phyloP scores from a whole-genome alignment of 2,329 filamentous ascomycete species.

The Ceratocystis ficicola region DNA sequence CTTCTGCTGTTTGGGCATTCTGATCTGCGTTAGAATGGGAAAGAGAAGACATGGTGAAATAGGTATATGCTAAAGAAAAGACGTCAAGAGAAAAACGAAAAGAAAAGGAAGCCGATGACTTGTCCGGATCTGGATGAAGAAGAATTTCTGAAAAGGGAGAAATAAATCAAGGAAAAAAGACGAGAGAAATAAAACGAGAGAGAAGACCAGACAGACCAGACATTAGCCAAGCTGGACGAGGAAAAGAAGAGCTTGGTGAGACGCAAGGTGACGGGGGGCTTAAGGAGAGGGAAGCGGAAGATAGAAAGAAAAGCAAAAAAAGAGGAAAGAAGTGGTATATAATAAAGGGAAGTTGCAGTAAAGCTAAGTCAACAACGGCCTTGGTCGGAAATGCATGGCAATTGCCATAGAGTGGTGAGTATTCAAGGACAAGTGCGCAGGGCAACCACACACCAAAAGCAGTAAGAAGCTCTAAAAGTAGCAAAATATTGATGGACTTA shows the following conservation, averaged over 20 bases:
- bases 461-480: not conserved
- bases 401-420: not conserved
- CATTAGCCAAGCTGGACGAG: not conserved
- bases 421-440: not conserved
- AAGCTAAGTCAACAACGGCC: not conserved
- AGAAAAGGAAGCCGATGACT: not conserved
- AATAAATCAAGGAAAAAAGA: not conserved
- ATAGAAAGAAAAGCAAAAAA: not conserved
- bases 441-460: constrained; percentile 7
- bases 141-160: not conserved
- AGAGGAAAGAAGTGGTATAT: constrained; percentile 10
- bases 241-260: not conserved
- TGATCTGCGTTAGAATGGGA: not conserved
- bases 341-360: constrained; percentile 6
- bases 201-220: too few relatives aligned
- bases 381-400: not conserved
- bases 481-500: not conserved
- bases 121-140: too few relatives aligned
- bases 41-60: constrained; percentile 5
- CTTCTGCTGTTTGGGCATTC: not conserved
- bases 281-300: not conserved
- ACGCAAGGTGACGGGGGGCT: not conserved
- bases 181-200: not conserved
- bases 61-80: not conserved
- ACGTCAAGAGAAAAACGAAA: not conserved